Base-by-base conservation (phyloP, 1,284 basidiomycete genomes). In the Heliocybe sulcata region DNA sequence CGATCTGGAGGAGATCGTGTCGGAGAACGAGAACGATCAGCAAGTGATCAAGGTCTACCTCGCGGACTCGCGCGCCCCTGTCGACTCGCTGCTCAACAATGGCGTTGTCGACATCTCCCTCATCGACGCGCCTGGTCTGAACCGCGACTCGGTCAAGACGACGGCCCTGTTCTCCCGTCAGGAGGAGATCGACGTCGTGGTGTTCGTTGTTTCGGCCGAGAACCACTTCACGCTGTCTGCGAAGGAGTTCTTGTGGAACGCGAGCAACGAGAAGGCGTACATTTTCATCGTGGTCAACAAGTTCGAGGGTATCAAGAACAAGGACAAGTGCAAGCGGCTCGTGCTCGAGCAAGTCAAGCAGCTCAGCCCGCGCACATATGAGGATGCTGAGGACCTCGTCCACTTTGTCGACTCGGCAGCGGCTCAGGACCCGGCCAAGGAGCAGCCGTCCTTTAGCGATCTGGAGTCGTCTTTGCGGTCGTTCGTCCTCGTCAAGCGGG, bases 261-360 rank as follows among this genome's bases (percentile, higher is more conserved):
- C 97, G 1, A 91, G 90, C 71, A 90, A 94, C 66, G 97, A 99
- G 74, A 99, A 99, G 77, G 94, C 96, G 0, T 97, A 97, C 69
- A 77, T 99, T 35, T 99, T 99, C 76, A 91, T 99, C 65, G 97
- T 99, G 51, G 96, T 99, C 67, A 99, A 99, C 82, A 95, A 98
- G 71, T 99, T 88, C 68, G 94, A 94, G 65, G 89, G 92, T 67
- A 98, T 99, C 72, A 82, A 85, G 66, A 92, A 98, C 80, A 98
- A 98, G 77, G 90, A 90, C 52, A 92, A 94, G 72, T 99, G 96
- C 72, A 83, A 85, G 64, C 81, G 90, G 51, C 73, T 89, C 22
- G 92, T 99, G 49, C 81, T 98, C 50, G 94, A 99, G 58, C 96
- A 99, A 73, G 94, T 99, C 77, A 90, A 86, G 65, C 82, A 92